Evolutionary conservation across 192 early-diverging fungal genomes (phyloP).

Genomic region (Backusella mclennaniae): DNA sequence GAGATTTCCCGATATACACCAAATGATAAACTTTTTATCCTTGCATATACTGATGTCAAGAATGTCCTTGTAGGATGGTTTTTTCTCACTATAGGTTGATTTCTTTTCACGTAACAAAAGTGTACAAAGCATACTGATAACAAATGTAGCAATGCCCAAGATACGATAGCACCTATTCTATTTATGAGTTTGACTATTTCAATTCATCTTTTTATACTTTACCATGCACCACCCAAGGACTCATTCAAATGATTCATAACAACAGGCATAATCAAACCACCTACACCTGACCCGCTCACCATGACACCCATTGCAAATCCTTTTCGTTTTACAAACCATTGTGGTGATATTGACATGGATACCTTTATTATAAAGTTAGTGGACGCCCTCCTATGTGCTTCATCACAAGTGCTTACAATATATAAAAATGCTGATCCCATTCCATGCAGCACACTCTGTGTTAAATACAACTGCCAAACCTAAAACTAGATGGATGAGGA

Average conservation of each 20-base stretch:
- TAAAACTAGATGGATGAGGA: background rate
- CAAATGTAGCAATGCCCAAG: constrained; percentile 23
- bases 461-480: constrained; percentile 57
- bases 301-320: constrained; percentile 56
- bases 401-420: background rate
- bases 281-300: constrained; percentile 65
- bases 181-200: too few relatives aligned
- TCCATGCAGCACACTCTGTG: constrained; percentile 57
- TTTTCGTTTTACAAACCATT: constrained; percentile 57
- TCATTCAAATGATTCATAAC: constrained; percentile 55
- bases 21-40: constrained; percentile 21
- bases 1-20: constrained; percentile 20
- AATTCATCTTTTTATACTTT: background rate
- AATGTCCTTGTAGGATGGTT: constrained; percentile 14
- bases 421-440: constrained; percentile 36
- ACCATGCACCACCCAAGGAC: constrained; percentile 51
- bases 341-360: constrained; percentile 46
- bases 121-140: background rate
- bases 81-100: background rate
- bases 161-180: constrained; percentile 20
- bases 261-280: constrained; percentile 63
- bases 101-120: constrained; percentile 17
- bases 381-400: too few relatives aligned
- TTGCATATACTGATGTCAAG: constrained; percentile 17
- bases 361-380: background rate